phyloP scores from a whole-genome alignment of 805 yeast genomes.

The Wickerhamomyces canadensis region DNA sequence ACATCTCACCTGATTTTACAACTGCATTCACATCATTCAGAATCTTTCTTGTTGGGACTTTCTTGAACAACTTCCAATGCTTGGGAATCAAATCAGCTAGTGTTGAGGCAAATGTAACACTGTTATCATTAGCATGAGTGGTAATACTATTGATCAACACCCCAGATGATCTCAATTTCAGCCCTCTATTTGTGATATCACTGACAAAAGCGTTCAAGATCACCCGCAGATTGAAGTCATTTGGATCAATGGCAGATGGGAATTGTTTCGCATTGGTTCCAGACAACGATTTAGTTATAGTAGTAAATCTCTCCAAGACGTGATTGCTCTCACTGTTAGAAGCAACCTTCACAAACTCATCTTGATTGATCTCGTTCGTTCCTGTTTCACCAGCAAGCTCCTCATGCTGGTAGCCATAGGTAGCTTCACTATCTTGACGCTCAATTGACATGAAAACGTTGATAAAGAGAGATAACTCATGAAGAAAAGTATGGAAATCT shows the following conservation, averaged over 20 bases:
- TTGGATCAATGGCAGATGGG: constrained; percentile 5
- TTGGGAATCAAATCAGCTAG: not conserved
- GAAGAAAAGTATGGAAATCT: no score
- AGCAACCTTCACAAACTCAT: constrained; percentile 5
- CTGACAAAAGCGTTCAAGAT: constrained; percentile 34
- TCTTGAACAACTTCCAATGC: not conserved
- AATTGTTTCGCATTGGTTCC: not conserved
- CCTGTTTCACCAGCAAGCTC: no score
- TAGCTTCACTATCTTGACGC: no score
- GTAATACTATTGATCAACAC: constrained; percentile 16
- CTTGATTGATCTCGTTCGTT: no score
- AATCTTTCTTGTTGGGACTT: constrained; percentile 1
- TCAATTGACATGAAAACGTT: no score
- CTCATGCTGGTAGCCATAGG: no score
- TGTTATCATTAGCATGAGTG: constrained; percentile 1
- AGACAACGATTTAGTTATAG: not conserved
- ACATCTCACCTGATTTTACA: constrained; percentile 62
- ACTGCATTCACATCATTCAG: constrained; percentile 17
- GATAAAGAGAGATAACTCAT: no score
- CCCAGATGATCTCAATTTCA: constrained; percentile 36
- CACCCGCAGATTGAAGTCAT: constrained; percentile 35
- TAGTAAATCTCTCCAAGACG: not conserved
- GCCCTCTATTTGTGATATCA: constrained; percentile 38
- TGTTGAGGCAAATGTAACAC: constrained; percentile 2
- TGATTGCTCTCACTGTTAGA: not conserved